A percentile compares a stretch with the other conserved stretches of the same genome.
phyloP scores from a whole-genome alignment of 148 eudicot species.

The Silene latifolia region DNA sequence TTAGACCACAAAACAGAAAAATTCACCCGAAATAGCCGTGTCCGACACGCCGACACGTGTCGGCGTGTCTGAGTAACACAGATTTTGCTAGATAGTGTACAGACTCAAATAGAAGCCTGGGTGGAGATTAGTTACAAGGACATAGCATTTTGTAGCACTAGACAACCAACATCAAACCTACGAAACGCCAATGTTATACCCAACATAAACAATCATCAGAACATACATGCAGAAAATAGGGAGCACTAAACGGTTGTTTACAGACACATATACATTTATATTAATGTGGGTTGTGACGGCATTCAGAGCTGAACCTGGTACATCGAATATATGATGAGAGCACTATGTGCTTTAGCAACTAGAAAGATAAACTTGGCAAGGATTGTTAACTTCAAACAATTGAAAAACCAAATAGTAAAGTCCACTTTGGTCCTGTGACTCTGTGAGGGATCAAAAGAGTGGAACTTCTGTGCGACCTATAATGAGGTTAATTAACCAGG shows the following conservation, averaged over 20 bases:
- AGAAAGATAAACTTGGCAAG: neutral
- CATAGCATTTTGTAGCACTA: neutral
- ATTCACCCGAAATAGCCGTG: too few species aligned
- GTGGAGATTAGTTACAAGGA: neutral
- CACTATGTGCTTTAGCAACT: neutral
- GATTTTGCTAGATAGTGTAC: slow-evolving; percentile 6
- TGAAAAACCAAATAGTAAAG: neutral
- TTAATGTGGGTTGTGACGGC: neutral
- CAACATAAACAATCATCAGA: neutral
- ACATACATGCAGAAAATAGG: neutral
- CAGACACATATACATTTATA: neutral
- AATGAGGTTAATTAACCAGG: neutral
- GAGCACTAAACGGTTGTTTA: neutral
- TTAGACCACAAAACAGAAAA: too few species aligned
- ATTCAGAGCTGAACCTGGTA: neutral
- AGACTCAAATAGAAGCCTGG: neutral
- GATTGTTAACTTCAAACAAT: neutral
- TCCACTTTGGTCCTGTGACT: neutral
- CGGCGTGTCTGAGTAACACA: too few species aligned
- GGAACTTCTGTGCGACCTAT: slow-evolving; percentile 1
- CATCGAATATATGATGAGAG: neutral
- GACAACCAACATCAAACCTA: neutral
- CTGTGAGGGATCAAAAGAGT: neutral
- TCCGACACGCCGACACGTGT: too few species aligned
- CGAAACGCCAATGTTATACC: slow-evolving; percentile 8